These are phyloP conservation scores for Exsudoporus frostii DNA, from an alignment of 768 basidiomycete species.

Conservation along the genomic window DNA sequence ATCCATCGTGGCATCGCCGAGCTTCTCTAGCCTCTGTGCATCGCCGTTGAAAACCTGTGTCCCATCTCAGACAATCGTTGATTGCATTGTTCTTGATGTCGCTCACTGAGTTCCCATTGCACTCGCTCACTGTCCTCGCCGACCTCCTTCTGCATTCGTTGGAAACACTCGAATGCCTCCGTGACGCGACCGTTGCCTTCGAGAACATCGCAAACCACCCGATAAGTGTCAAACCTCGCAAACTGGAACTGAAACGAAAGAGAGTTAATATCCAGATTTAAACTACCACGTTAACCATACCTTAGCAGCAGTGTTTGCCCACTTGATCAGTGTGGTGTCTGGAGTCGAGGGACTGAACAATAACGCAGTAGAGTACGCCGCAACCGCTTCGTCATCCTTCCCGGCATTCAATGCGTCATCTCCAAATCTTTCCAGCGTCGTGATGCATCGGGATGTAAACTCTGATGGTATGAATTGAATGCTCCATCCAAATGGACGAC, in stretches of 20 bases:
- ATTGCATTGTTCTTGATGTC: too few species aligned
- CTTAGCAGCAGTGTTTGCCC: background rate
- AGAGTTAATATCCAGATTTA: background rate
- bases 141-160: too few species aligned
- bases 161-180: constrained; percentile 5
- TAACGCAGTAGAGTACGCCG: background rate
- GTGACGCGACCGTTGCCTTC: background rate
- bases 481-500: background rate
- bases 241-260: background rate
- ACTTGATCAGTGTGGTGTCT: background rate
- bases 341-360: background rate
- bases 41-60: too few species aligned
- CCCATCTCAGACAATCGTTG: too few species aligned
- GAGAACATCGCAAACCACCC: background rate
- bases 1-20: too few species aligned
- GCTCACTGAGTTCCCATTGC: constrained; percentile 6
- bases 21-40: too few species aligned
- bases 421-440: background rate
- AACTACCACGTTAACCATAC: background rate
- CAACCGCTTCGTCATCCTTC: background rate
- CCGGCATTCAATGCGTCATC: background rate
- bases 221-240: background rate
- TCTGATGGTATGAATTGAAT: background rate
- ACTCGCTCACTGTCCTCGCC: background rate
- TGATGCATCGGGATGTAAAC: background rate